Percentiles rank a stretch among this genome's conserved stretches.
These are phyloP conservation scores for Candida tetrigidarum DNA, from an alignment of 1,139 yeast species.

Conservation along the genomic window DNA sequence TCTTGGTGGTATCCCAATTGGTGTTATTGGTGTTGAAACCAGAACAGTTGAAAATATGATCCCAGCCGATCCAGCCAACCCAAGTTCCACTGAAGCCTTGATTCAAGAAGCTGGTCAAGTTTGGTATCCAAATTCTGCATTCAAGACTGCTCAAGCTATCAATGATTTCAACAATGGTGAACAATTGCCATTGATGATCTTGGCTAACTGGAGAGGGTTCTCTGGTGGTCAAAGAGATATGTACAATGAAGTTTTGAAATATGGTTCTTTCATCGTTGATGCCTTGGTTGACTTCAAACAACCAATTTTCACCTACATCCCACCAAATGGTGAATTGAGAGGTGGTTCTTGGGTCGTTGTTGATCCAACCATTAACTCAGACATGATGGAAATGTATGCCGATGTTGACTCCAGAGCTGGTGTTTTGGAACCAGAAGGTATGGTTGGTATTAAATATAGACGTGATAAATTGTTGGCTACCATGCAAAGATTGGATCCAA, in stretches of 20 bases:
- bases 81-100: conserved; percentile 85
- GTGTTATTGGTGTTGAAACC: conserved; percentile 96
- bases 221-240: conserved; percentile 99
- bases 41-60: conserved; percentile 83
- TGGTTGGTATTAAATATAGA: conserved; percentile 98
- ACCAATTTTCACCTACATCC: conserved; percentile 95
- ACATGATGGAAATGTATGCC: conserved; percentile 99
- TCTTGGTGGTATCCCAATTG: conserved; percentile 97
- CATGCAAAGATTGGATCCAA: conserved; percentile 86
- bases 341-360: conserved; percentile 99
- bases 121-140: conserved; percentile 99
- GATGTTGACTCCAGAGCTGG: conserved; percentile 98
- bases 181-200: conserved; percentile 93
- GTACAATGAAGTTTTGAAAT: conserved; percentile 97
- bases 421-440: conserved; percentile 98
- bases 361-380: conserved; percentile 95
- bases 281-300: conserved; percentile 96
- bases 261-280: conserved; percentile 95
- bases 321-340: conserved; percentile 97
- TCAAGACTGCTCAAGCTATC: conserved; percentile 98
- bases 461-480: conserved; percentile 88
- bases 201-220: conserved; percentile 99
- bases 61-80: conserved; percentile 99
- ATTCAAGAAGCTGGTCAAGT: conserved; percentile 99
- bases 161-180: conserved; percentile 98